Evolutionary conservation across 495 filamentous ascomycete genomes (phyloP).

Genomic region (Neurospora sp.): DNA sequence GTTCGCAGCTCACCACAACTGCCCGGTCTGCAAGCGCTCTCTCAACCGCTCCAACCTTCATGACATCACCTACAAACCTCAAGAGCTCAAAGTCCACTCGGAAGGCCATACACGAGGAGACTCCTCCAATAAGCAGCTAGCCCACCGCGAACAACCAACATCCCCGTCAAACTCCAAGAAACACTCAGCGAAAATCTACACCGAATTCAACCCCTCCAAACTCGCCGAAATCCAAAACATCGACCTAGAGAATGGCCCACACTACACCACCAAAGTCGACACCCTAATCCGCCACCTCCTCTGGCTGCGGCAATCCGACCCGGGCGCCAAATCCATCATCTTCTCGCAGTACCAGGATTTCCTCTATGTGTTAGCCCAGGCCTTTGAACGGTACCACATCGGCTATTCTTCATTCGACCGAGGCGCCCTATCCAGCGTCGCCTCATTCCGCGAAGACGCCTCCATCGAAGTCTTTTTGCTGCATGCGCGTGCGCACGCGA

Average conservation of each 20-base stretch:
- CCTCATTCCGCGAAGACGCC: conserved; percentile 66
- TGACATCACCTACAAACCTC: conserved; percentile 74
- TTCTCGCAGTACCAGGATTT: conserved; percentile 81
- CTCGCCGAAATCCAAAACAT: conserved; percentile 76
- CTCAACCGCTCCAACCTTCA: conserved; percentile 57
- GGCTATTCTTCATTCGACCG: conserved; percentile 56
- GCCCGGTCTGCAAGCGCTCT: conserved; percentile 66
- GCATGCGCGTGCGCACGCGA: conserved; percentile 78
- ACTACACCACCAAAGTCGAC: conserved; percentile 85
- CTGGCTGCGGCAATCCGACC: conserved; percentile 76
- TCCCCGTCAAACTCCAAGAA: conserved; percentile 11
- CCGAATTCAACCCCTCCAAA: conserved; percentile 57
- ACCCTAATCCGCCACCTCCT: conserved; percentile 70
- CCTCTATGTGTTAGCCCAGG: conserved; percentile 58
- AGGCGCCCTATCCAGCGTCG: conserved; percentile 44
- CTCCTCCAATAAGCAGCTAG: neutral
- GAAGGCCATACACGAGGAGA: conserved; percentile 31
- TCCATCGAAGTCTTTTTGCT: conserved; percentile 75
- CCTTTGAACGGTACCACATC: conserved; percentile 60
- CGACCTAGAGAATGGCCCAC: conserved; percentile 51
- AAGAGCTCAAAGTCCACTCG: conserved; percentile 57
- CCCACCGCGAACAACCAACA: neutral
- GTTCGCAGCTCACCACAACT: conserved; percentile 54
- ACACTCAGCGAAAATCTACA: conserved; percentile 50
- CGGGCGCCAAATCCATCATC: conserved; percentile 78